Conservation (phyloP, 495 filamentous ascomycete species). For the Lineolata rhizophorae region DNA sequence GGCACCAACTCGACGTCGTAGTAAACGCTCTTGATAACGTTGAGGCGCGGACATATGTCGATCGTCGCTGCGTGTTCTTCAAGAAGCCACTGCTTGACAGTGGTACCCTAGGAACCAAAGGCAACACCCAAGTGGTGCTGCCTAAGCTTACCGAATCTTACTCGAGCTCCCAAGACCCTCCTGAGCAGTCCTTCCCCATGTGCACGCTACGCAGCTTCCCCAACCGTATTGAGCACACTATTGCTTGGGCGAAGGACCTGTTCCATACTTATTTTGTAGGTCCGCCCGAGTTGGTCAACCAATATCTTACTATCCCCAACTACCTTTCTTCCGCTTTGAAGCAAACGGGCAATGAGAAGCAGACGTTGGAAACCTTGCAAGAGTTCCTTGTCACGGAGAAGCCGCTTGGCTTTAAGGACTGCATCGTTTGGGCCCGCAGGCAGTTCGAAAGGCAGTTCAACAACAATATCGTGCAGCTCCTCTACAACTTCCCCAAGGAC, state of each 20-base stretch:
- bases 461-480: constrained; percentile 86
- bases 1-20: constrained; percentile 71
- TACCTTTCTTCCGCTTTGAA: constrained; percentile 79
- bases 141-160: constrained; percentile 89
- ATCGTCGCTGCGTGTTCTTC: constrained; percentile 97
- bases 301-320: constrained; percentile 78
- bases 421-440: constrained; percentile 77
- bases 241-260: constrained; percentile 89
- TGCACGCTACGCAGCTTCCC: constrained; percentile 96
- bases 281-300: constrained; percentile 82
- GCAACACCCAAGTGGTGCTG: constrained; percentile 90
- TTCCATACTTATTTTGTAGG: constrained; percentile 90
- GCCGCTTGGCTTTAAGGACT: constrained; percentile 84
- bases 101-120: constrained; percentile 93
- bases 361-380: constrained; percentile 72
- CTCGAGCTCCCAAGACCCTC: constrained; percentile 94
- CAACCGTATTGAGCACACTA: constrained; percentile 97
- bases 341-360: constrained; percentile 90
- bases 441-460: constrained; percentile 96
- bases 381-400: constrained; percentile 87
- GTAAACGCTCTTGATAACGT: constrained; percentile 98
- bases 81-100: constrained; percentile 89
- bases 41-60: constrained; percentile 91
- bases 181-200: constrained; percentile 97
- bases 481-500: constrained; percentile 96